Base-by-base conservation (phyloP, 164 flowering plant species). In the Sedum album region DNA sequence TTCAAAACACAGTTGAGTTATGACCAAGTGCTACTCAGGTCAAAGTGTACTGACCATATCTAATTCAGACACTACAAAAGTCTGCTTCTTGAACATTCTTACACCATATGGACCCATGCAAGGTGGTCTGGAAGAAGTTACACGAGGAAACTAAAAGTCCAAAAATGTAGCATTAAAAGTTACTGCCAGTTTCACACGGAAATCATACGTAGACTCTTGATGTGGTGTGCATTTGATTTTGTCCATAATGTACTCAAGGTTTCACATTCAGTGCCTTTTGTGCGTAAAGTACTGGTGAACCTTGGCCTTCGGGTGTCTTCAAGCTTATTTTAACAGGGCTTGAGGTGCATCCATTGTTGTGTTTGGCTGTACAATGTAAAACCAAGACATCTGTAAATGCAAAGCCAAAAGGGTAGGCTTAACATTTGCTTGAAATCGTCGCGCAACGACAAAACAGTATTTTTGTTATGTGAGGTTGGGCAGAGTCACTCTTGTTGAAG, bases 1-100 rank as follows among this genome's bases (percentile, higher is more conserved):
- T 31, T 49, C 55, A 13, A 82, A 65, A 63, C 62, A 71, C 33
- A 55, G 80, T 55, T 77, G 76, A 69, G 33, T 33, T 5, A 55
- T 25, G 11, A 55, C 13, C 14, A 9, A 25, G 8, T 23, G 61
- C 31, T 55, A 55, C 10, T 4, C 30, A 28, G n/a, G 62, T 26
- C 62, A 28, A 28, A 57, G 31, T 28, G 20, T 57, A 2, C 33
- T 28, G 30, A 13, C 31, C 33, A 13, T 51, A 5, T n/a, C n/a
- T 7, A 51, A 21, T 18, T 14, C 20, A 46, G 5, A 5, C 21
- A n/a, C n/a, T n/a, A n/a, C n/a, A 51, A 51, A 25, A 1, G 60
- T 53, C 60, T 53, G 60, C 21, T 53, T 23, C 30, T 23, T 21
- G 33, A 26, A 57, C 62, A 57, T 28, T 2, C 62, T 3, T 6